Percentiles rank a stretch among this genome's conserved stretches.
phyloP scores from a whole-genome alignment of 257 asterid genomes.

The Nicotiana benthamiana region DNA sequence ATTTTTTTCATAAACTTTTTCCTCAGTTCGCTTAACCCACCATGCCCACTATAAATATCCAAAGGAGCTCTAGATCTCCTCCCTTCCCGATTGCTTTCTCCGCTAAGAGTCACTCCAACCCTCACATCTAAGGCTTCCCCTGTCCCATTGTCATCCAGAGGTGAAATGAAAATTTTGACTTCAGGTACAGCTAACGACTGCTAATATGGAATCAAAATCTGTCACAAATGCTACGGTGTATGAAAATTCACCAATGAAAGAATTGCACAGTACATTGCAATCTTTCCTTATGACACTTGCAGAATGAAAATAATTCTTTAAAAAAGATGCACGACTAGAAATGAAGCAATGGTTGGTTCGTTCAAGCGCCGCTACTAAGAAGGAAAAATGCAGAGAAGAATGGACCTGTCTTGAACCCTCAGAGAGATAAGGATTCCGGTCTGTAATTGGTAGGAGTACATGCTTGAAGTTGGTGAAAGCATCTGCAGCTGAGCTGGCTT shows the following conservation, averaged over 20 bases:
- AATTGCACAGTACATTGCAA: not conserved
- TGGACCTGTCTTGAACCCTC: constrained; percentile 92
- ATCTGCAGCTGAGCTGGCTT: constrained; percentile 39
- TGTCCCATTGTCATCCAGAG: not conserved
- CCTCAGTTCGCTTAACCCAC: not conserved
- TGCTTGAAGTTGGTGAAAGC: constrained; percentile 68
- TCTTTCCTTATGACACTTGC: not conserved
- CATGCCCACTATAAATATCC: not conserved
- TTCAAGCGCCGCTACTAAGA: not conserved
- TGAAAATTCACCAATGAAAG: not conserved
- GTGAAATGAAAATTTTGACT: not conserved
- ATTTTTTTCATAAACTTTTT: not conserved
- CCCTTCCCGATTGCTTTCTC: not conserved
- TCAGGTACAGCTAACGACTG: not conserved
- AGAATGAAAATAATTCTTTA: not conserved
- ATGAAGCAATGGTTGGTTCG: not conserved
- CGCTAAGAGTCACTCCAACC: not conserved
- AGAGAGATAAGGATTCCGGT: constrained; percentile 79
- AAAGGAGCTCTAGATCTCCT: not conserved
- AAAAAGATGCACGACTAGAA: not conserved
- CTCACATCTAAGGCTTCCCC: not conserved
- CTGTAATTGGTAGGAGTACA: constrained; percentile 83
- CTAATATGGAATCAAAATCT: not conserved
- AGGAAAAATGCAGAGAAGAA: not conserved
- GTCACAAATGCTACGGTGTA: not conserved